phyloP scores from a whole-genome alignment of 768 basidiomycete genomes.

The Gautieria morchelliformis region DNA sequence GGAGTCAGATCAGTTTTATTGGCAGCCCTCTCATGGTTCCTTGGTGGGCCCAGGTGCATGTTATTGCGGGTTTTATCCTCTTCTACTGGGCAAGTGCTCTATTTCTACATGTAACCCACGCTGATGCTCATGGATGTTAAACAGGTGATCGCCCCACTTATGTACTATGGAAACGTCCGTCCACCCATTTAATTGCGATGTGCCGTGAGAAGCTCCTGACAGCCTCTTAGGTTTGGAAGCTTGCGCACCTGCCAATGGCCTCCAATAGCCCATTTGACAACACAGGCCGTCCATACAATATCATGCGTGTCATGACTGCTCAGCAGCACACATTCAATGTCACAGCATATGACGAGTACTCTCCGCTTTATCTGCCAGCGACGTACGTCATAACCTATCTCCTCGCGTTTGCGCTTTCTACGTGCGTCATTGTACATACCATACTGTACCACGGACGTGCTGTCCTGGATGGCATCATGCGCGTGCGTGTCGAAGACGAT shows the following conservation, averaged over 20 bases:
- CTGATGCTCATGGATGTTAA: constrained; percentile 11
- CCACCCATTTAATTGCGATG: neutral
- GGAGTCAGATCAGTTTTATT: constrained; percentile 35
- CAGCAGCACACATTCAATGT: constrained; percentile 23
- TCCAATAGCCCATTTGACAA: constrained; percentile 30
- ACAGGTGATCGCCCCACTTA: constrained; percentile 11
- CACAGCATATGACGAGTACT: constrained; percentile 34
- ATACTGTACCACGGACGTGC: constrained; percentile 30
- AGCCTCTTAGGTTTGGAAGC: constrained; percentile 24
- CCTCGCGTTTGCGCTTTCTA: constrained; percentile 29
- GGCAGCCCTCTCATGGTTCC: constrained; percentile 35
- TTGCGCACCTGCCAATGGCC: constrained; percentile 33
- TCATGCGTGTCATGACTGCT: constrained; percentile 24
- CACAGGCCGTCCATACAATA: constrained; percentile 31
- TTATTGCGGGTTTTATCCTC: constrained; percentile 31
- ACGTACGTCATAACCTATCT: constrained; percentile 32
- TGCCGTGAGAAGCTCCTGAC: neutral
- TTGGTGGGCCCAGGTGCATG: constrained; percentile 41
- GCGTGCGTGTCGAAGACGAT: constrained; percentile 24
- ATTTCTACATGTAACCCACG: neutral
- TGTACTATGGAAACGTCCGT: constrained; percentile 17
- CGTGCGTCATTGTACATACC: constrained; percentile 33
- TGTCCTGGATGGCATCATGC: constrained; percentile 21
- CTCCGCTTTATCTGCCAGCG: constrained; percentile 34
- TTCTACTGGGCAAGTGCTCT: constrained; percentile 27